phyloP scores from a whole-genome alignment of 352 stramenopile genomes.

The Phytophthora quininea region DNA sequence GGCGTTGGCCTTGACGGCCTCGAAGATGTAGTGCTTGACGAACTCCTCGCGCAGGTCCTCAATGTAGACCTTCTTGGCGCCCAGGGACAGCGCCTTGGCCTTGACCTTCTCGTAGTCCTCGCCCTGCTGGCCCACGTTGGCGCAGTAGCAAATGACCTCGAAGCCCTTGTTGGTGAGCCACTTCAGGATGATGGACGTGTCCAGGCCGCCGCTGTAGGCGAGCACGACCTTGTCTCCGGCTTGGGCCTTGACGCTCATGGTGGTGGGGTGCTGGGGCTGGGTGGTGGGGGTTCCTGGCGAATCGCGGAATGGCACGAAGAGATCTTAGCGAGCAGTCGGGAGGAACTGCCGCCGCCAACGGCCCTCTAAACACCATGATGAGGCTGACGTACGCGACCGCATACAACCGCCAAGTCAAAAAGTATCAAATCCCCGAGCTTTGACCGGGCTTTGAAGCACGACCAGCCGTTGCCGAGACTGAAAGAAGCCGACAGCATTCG shows the following conservation, averaged over 20 bases:
- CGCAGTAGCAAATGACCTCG: constrained; percentile 99
- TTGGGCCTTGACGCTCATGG: constrained; percentile 76
- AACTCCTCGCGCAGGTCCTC: constrained; percentile 98
- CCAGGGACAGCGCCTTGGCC: constrained; percentile 86
- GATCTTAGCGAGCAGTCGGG: constrained; percentile 24
- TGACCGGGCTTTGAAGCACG: not conserved
- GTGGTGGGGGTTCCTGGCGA: constrained; percentile 31
- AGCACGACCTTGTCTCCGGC: constrained; percentile 93
- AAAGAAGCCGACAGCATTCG: constrained; percentile 6
- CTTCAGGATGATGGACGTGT: constrained; percentile 99
- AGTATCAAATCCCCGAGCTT: not conserved
- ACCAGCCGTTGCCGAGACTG: constrained; percentile 22
- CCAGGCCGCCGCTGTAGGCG: constrained; percentile 97
- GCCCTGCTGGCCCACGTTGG: constrained; percentile 97
- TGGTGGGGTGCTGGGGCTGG: constrained; percentile 22
- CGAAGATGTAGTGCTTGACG: constrained; percentile 94
- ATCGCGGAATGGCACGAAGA: constrained; percentile 48
- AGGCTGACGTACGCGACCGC: constrained; percentile 7
- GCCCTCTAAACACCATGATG: constrained; percentile 37
- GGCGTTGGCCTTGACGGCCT: constrained; percentile 95
- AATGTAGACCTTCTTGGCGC: constrained; percentile 92
- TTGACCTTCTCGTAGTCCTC: constrained; percentile 95
- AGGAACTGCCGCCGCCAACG: constrained; percentile 4
- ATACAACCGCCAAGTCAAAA: not conserved
- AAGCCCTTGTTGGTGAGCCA: constrained; percentile 99